Evolutionary conservation across 164 flowering plant genomes (phyloP).

Genomic region (Buxus sempervirens): DNA sequence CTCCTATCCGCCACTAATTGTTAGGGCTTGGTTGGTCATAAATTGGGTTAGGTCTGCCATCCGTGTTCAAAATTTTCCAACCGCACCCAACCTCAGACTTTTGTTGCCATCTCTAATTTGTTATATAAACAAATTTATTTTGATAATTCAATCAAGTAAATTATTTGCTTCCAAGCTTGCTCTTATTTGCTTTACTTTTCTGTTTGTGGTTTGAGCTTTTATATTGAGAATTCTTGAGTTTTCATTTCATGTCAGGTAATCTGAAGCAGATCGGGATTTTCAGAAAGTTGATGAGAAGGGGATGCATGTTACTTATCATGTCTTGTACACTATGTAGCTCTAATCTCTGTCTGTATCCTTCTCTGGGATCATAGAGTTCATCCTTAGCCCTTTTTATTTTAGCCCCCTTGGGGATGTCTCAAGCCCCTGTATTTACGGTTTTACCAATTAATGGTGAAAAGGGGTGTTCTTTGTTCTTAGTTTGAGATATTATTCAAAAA

Average conservation of each 20-base stretch:
- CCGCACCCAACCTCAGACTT: too few species aligned
- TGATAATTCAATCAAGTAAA: neutral
- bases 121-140: neutral
- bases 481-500: neutral
- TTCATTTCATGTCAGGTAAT: conserved; percentile 13
- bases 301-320: neutral
- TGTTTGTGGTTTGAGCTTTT: neutral
- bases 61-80: too few species aligned
- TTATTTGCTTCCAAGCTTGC: neutral
- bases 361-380: conserved; percentile 4
- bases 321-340: conserved; percentile 30
- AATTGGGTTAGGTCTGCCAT: too few species aligned
- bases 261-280: conserved; percentile 6
- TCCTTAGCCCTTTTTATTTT: neutral
- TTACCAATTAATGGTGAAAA: neutral
- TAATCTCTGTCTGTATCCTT: conserved; percentile 16
- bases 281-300: conserved; percentile 1
- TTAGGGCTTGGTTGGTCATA: too few species aligned
- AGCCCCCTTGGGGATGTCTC: neutral
- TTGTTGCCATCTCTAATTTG: too few species aligned
- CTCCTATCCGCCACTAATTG: too few species aligned
- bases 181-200: neutral
- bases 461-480: neutral
- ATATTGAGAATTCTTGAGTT: neutral
- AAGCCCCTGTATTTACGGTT: conserved; percentile 2